Percentiles rank a stretch among this genome's conserved stretches.
These are phyloP conservation scores for Austroboletus niveus DNA, from an alignment of 1,284 basidiomycete genomes.

Conservation along the genomic window DNA sequence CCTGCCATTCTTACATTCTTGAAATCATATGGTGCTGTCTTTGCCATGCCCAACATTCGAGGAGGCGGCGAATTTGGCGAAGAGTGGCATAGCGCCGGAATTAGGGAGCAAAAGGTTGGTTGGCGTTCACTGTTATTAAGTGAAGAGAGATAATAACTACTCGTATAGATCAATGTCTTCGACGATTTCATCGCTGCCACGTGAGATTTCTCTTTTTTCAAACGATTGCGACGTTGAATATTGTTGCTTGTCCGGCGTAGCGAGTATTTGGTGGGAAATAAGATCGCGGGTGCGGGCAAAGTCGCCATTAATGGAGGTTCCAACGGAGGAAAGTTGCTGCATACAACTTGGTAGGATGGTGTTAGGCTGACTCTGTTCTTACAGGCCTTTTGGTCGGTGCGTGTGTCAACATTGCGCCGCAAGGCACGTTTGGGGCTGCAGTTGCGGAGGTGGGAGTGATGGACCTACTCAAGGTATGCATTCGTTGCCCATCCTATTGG, in stretches of 20 bases:
- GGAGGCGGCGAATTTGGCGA: slow-evolving; percentile 88
- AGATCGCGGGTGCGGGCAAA: slow-evolving; percentile 70
- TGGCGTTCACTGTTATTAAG: slow-evolving; percentile 1
- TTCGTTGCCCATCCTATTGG: neutral
- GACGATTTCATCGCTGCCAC: slow-evolving; percentile 81
- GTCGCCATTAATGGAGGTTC: slow-evolving; percentile 78
- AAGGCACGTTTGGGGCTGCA: slow-evolving; percentile 77
- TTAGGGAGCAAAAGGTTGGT: slow-evolving; percentile 63
- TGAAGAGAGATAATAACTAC: neutral
- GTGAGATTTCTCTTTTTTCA: slow-evolving; percentile 39
- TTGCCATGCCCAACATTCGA: slow-evolving; percentile 76
- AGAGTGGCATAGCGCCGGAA: slow-evolving; percentile 76
- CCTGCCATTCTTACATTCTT: slow-evolving; percentile 75
- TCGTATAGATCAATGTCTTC: slow-evolving; percentile 65
- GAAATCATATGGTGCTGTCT: slow-evolving; percentile 68
- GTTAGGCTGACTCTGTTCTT: neutral
- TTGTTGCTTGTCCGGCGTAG: slow-evolving; percentile 33
- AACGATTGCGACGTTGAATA: neutral
- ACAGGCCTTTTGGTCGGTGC: slow-evolving; percentile 76
- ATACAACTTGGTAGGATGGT: neutral
- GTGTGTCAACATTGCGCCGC: slow-evolving; percentile 76
- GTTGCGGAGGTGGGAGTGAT: slow-evolving; percentile 80
- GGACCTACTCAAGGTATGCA: slow-evolving; percentile 72
- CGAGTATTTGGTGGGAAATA: slow-evolving; percentile 69
- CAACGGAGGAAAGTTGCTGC: slow-evolving; percentile 59